Evolutionary conservation across 2,329 filamentous ascomycete genomes (phyloP).

Genomic region (Helotiales sp.): DNA sequence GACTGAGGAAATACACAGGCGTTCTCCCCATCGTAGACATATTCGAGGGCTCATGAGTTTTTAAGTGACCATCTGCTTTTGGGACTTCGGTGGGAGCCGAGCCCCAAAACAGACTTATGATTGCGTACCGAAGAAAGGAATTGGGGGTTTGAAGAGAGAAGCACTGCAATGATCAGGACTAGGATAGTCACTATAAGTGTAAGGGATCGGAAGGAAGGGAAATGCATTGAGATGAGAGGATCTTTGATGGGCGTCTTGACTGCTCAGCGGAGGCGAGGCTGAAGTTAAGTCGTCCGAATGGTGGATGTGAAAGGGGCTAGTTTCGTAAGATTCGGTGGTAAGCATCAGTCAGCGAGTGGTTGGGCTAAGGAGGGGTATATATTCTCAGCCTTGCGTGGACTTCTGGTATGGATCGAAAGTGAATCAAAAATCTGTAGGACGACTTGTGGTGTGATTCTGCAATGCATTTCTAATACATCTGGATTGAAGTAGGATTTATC

Average conservation of each 20-base stretch:
- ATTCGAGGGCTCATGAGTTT: not conserved
- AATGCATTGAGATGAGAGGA: conserved; percentile 3
- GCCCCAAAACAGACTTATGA: conserved; percentile 1
- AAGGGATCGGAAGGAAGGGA: not conserved
- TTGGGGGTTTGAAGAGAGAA: conserved; percentile 19
- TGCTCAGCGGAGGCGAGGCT: conserved; percentile 3
- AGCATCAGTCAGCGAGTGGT: conserved; percentile 3
- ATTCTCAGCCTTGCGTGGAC: conserved; percentile 1
- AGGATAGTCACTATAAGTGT: not conserved
- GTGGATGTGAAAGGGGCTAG: not conserved
- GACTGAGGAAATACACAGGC: conserved; percentile 38
- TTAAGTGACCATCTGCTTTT: not conserved
- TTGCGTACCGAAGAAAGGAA: conserved; percentile 7
- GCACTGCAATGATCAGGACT: conserved; percentile 20
- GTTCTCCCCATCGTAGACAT: conserved; percentile 31
- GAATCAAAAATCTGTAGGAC: not conserved
- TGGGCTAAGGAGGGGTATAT: not conserved
- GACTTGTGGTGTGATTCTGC: not conserved
- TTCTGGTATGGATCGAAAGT: not conserved
- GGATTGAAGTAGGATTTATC: not conserved
- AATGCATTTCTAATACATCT: not conserved
- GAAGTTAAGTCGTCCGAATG: not conserved
- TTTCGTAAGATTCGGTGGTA: conserved; percentile 12
- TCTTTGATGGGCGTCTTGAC: not conserved
- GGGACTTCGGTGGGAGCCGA: not conserved